Evolutionary conservation across 352 stramenopile genomes (phyloP), one percentile per base, ranked within the genome.

Genomic region (Pythium dissotocum): DNA sequence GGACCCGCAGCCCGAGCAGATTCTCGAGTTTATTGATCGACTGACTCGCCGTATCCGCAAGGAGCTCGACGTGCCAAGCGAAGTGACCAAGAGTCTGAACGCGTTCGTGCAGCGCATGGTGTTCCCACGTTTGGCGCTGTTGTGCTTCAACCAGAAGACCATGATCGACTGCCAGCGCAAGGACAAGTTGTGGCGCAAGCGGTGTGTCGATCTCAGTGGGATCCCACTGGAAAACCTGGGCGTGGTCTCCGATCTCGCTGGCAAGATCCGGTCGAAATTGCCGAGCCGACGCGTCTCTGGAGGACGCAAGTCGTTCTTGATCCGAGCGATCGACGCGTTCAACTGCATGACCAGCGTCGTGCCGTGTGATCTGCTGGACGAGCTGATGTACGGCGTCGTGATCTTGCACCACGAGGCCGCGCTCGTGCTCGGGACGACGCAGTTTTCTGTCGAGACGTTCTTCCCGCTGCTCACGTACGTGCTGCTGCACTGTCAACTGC

Each of bases 401-500:
- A 89, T 94, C 58, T 63, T 95, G 28, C 87, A 95, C 62, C 80
- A 94, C 38, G 87, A 95, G 66, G 87, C 87, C n/a, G 85, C 87
- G 10, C 72, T 90, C n/a, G 84, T 95, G 55, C 70, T 95, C n/a
- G 87, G 87, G 4, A 94, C 87, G 55, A 95, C 86, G 6, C 87
- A 93, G 62, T 93, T 95, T 49, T 90, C 87, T 0, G 87, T 95
- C 33, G 85, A 95, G 60, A 94, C 85, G 0, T 95, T 95, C 65
- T 95, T 95, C 67, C 87, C 87, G 14, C 70, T 95, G 63, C 75
- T 95, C 32, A 83, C 84, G 40, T 94, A 93, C 65, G 85, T 93
- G 58, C 71, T 95, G 48, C 61, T 95, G 46, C 85, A 95, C 63
- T 89, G 82, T 59, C 76, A 77, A 36, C 61, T 94, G 14, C 84